Base-by-base conservation (phyloP, 2,329 filamentous ascomycete species). In the Xylariomycetidae sp. region DNA sequence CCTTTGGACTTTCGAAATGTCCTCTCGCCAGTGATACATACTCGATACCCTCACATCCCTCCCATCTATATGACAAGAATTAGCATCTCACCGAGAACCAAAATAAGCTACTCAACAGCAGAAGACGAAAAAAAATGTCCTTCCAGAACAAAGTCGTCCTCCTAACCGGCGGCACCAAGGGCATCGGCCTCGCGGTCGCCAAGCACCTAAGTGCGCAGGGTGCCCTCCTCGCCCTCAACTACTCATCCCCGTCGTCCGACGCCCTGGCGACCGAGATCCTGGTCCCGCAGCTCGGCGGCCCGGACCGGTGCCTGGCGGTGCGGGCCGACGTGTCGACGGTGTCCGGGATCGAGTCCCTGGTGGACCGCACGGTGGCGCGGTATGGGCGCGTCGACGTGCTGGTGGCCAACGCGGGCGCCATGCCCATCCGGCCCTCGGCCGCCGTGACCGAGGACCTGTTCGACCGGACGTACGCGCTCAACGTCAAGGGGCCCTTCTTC, bases 371-470 rank as follows among this genome's bases (percentile, higher is more conserved):
- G 0, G 60, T 80, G 3, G 46, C 59, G 3, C 62, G 60, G 27
- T 78, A 72, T 40, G 69, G 69, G 19, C 66, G 65, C 42, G 72
- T 82, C 42, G 77, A 82, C 56, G 66, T 79, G 31, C 42, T 81
- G 3, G 59, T 81, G 29, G 61, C 69, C 3, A 78, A 74, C 38
- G 74, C 76, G 0, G 77, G 67, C 0, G 45, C 69, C 5, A 57
- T 75, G 54, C 57, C 57, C 3, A 66, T 73, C 58, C 63, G 59
- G 13, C 63, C 66, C 30, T 56, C 80, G 10, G 64, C 67, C 19
- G 48, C 58, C 14, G 64, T 67, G 2, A 71, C 61, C 16, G 41
- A 44, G 27, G 38, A 26, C 10, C 37, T 36, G 27, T 44, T 44
- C 14, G 41, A 44, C 29, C 35, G 31, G n/a, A 29, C 41, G 4